Evolutionary conservation across 1,139 yeast genomes (phyloP), one percentile per base, ranked within the genome.

Genomic region (Lodderomyces orthopsilosis): DNA sequence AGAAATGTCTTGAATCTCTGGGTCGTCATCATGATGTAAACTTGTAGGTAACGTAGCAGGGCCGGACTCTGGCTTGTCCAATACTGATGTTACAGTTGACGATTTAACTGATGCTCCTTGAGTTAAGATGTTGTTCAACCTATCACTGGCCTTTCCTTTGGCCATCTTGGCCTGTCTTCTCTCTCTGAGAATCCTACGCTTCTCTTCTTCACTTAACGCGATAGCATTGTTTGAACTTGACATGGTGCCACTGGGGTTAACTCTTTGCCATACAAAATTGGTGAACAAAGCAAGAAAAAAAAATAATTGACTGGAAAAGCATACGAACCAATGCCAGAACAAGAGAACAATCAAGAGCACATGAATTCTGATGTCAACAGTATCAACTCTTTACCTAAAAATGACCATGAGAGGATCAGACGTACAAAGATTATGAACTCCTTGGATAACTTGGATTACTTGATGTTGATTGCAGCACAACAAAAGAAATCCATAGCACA

Each of bases 81-180:
- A 61, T 4, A 70, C 73, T 6, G 76, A 71, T 3, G 57, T 62
- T 2, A 59, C 68, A 0, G 58, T 19, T 9, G 59, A 46, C 9
- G 61, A 43, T 39, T 70, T 64, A 17, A 70, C 70, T 5, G 75
- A 69, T 2, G 73, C 63, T 2, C 77, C 76, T 51, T 65, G 74
- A 37, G 60, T 54, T 46, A 72, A 60, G 24, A 73, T 73, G 36
- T 50, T 75, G 49, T 76, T 79, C 54, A 85, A 62, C 46, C 93
- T 68, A 14, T 71, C 70, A 2, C 77, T 58, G 18, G 82, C 85
- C 39, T 74, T 74, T 3, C 85, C 84, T 47, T 76, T 69, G 42
- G 74, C 69, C 71, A 85, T 75, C 59, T 83, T 84, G 51, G 86
- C 85, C 41, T 81, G 84, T 52, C 91, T 72, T 57, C 89, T 74